Percentiles rank a stretch among this genome's conserved stretches.
phyloP scores from a whole-genome alignment of 1,139 yeast species.

The Pichia sp. region DNA sequence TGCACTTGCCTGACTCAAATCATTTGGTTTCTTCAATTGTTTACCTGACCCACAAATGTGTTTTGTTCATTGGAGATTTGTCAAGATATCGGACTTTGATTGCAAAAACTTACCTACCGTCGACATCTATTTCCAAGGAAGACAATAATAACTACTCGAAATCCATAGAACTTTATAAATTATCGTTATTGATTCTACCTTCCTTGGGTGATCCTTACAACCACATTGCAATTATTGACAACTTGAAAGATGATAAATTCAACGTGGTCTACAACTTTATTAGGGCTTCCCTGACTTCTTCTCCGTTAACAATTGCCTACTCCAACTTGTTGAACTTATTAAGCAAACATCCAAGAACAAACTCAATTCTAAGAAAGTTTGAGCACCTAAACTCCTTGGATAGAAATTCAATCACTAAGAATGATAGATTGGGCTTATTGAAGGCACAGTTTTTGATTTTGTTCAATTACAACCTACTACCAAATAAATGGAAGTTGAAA shows the following conservation, averaged over 20 bases:
- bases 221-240: slow-evolving; percentile 58
- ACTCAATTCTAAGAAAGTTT: slow-evolving; percentile 27
- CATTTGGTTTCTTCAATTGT: slow-evolving; percentile 36
- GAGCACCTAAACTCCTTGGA: slow-evolving; percentile 26
- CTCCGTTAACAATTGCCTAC: slow-evolving; percentile 43
- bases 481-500: slow-evolving; percentile 32
- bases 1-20: slow-evolving; percentile 12
- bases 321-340: slow-evolving; percentile 36
- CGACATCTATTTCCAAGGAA: slow-evolving; percentile 36
- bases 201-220: slow-evolving; percentile 64
- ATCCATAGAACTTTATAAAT: slow-evolving; percentile 47
- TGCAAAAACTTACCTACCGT: slow-evolving; percentile 41
- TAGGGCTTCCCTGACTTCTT: slow-evolving; percentile 55
- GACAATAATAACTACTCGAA: slow-evolving; percentile 38
- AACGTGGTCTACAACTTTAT: slow-evolving; percentile 48
- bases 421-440: slow-evolving; percentile 30
- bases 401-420: slow-evolving; percentile 29
- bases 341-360: slow-evolving; percentile 26
- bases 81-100: slow-evolving; percentile 52
- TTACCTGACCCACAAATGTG: slow-evolving; percentile 49
- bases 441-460: slow-evolving; percentile 30
- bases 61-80: slow-evolving; percentile 55
- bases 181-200: slow-evolving; percentile 54
- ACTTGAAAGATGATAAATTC: slow-evolving; percentile 38
- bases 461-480: slow-evolving; percentile 28